These are phyloP conservation scores for Jatropha curcas DNA, from an alignment of 345 rosid species.

Conservation along the genomic window DNA sequence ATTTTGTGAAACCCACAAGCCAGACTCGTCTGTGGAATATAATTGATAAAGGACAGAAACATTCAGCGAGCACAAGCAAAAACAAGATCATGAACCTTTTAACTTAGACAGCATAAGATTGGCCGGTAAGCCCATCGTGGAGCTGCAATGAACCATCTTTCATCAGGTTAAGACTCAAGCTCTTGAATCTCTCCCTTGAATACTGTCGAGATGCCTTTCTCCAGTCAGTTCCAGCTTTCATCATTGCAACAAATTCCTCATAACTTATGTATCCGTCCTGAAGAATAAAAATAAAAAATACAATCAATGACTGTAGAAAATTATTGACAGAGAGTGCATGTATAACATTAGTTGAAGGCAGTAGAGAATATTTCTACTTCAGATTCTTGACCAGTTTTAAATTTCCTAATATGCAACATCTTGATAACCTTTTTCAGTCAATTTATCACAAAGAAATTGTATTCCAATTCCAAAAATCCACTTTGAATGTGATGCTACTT, in stretches of 20 bases:
- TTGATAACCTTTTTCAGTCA: neutral
- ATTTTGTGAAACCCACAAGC: slow-evolving; percentile 14
- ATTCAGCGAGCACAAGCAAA: slow-evolving; percentile 15
- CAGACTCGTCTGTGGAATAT: slow-evolving; percentile 10
- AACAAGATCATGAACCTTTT: slow-evolving; percentile 12
- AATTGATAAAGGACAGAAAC: slow-evolving; percentile 10
- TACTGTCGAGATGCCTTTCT: slow-evolving; percentile 98
- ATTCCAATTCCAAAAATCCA: neutral
- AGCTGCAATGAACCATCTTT: slow-evolving; percentile 95
- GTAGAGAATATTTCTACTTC: neutral
- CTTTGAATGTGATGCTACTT: neutral
- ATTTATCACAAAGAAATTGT: neutral
- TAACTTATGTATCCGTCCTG: slow-evolving; percentile 91
- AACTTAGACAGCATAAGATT: slow-evolving; percentile 62
- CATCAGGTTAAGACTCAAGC: slow-evolving; percentile 89
- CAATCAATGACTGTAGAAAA: neutral
- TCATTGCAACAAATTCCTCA: slow-evolving; percentile 92
- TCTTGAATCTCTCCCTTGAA: slow-evolving; percentile 96
- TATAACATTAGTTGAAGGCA: neutral
- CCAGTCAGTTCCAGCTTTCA: slow-evolving; percentile 99
- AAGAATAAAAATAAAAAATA: neutral
- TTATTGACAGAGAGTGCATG: neutral
- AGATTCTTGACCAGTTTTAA: neutral
- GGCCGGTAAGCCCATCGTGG: slow-evolving; percentile 80
- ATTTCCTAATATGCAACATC: slow-evolving; percentile 5